Percentiles rank a stretch among this genome's conserved stretches.
Evolutionary conservation across 768 basidiomycete species (phyloP).

Genomic region (Amanita inopinata): DNA sequence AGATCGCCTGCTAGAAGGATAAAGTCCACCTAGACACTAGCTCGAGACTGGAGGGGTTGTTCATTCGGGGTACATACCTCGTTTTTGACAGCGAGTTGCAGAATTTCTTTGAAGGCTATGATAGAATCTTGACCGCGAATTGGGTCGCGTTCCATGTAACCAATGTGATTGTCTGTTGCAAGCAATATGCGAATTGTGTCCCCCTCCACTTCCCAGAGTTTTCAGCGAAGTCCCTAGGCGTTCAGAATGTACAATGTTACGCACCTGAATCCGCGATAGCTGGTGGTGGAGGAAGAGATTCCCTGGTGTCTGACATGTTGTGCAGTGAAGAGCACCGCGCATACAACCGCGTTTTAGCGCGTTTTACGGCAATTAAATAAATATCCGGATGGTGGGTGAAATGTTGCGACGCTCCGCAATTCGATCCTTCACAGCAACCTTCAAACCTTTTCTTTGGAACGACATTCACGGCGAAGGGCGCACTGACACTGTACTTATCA

Average conservation of each 20-base stretch:
- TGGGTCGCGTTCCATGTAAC: conserved; percentile 90
- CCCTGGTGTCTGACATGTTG: conserved; percentile 4
- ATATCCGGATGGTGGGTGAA: conserved; percentile 11
- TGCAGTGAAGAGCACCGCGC: background rate
- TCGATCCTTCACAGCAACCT: too few species aligned
- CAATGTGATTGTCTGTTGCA: conserved; percentile 95
- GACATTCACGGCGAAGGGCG: too few species aligned
- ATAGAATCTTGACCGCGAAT: conserved; percentile 92
- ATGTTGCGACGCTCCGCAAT: background rate
- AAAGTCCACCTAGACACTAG: conserved; percentile 87
- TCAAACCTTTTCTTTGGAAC: too few species aligned
- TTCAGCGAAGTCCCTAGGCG: background rate
- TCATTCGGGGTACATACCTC: conserved; percentile 43
- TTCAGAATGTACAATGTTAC: conserved; percentile 13
- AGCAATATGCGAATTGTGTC: conserved; percentile 78
- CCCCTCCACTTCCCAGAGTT: conserved; percentile 33
- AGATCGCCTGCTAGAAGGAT: conserved; percentile 91
- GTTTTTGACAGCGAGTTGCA: conserved; percentile 82
- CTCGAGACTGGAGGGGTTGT: conserved; percentile 5
- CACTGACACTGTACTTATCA: too few species aligned
- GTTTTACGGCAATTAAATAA: background rate
- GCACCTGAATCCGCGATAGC: conserved; percentile 10
- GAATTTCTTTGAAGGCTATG: conserved; percentile 89
- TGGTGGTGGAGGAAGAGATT: conserved; percentile 7
- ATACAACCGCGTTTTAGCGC: background rate